Evolutionary conservation across 768 basidiomycete genomes (phyloP), one percentile per base, ranked within the genome.

Genomic region (Leccinum fibrillosum): DNA sequence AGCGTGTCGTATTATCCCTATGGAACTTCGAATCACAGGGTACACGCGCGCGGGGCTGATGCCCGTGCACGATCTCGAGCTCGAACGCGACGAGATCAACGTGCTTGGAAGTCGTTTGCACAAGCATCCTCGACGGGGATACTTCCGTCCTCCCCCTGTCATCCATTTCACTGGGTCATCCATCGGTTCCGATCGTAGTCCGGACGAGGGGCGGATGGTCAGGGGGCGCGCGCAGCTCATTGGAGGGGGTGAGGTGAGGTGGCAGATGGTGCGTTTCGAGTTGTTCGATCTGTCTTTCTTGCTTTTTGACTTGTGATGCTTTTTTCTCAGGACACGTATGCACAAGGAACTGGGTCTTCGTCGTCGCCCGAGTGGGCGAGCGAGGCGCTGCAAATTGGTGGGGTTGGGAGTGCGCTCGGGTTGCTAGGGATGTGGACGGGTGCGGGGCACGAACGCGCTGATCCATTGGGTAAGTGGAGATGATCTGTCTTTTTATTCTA

Each of bases 361-460:
- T 64, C 67, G n/a, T 58, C 58, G 4, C 72, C 77, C 0, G 78
- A 82, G 59, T 86, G 84, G 84, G 69, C 73, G 2, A 79, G 76
- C 12, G 84, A 86, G 59, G 81, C 77, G 19, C 71, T 86, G 0
- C 84, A 86, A 58, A 66, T 85, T 11, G 85, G 85, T 12, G 78
- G 78, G 2, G 69, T 81, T n/a, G 82, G 82, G 6, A 81, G 81
- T n/a, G 77, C 77, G 0, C 64, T 76, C 21, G 85, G 85, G 9
- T 66, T 83, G 2, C 70, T 86, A 2, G 84, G 83, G 11, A 63
- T 78, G 71, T 85, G 83, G 83, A 84, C 84, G 0, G 80, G 81
- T 7, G 78, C 77, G 12, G 65, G 65, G 17, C 83, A 84, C 60
- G 78, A 79, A 60, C 56, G 58, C 4, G 67, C 66, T 5, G 79